These are phyloP conservation scores for Paspalum vaginatum DNA, from an alignment of 176 grass and related monocot genomes.

Conservation along the genomic window DNA sequence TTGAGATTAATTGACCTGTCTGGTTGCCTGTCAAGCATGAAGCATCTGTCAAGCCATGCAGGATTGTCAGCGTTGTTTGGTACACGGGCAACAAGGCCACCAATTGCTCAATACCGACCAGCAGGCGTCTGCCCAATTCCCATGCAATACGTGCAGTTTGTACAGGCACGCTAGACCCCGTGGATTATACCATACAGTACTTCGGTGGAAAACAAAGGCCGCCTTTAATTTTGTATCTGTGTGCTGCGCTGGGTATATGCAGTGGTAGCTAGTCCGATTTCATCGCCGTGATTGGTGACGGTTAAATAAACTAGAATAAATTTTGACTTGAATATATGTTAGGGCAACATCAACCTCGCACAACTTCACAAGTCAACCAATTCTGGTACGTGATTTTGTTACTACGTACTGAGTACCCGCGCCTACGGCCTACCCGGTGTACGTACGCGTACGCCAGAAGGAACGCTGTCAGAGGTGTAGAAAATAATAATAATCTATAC, in stretches of 20 bases:
- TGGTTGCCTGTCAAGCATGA: no score
- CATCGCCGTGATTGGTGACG: not conserved
- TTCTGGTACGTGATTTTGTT: not conserved
- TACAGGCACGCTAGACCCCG: not conserved
- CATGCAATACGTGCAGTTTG: not conserved
- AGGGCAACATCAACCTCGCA: not conserved
- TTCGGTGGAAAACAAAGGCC: no score
- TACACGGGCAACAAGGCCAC: not conserved
- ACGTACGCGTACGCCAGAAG: not conserved
- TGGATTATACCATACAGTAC: not conserved
- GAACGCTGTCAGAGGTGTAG: not conserved
- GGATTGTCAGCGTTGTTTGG: slow-evolving; percentile 12
- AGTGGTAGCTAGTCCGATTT: not conserved
- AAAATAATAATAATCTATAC: not conserved
- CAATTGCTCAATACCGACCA: not conserved
- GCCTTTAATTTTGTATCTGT: no score
- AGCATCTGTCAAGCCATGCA: not conserved
- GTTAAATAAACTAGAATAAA: not conserved
- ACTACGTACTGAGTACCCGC: no score
- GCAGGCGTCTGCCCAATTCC: not conserved
- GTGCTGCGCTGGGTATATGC: no score
- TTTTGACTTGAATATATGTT: not conserved
- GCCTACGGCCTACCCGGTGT: not conserved
- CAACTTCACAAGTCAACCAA: not conserved
- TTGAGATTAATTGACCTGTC: not conserved